Evolutionary conservation across 345 rosid genomes (phyloP).

Genomic region (Luvunga scandens): DNA sequence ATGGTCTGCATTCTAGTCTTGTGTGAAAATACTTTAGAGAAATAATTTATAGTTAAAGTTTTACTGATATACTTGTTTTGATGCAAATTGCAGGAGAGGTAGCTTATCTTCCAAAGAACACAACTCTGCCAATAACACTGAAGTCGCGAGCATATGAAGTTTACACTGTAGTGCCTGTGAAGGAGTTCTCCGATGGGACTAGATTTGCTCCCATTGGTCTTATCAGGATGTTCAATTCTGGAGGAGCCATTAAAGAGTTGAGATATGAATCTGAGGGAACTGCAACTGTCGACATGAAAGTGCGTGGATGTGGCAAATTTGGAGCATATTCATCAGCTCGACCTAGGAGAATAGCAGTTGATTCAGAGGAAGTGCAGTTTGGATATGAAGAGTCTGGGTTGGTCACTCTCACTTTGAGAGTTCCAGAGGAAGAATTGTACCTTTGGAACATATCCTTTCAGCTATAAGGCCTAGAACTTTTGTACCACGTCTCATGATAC

Average conservation of each 20-base stretch:
- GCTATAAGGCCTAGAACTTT: slow-evolving; percentile 7
- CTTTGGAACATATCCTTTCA: slow-evolving; percentile 47
- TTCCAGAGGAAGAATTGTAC: slow-evolving; percentile 47
- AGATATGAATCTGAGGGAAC: slow-evolving; percentile 24
- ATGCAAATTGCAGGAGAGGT: slow-evolving; percentile 47
- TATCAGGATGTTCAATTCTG: slow-evolving; percentile 56
- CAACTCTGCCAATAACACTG: slow-evolving; percentile 55
- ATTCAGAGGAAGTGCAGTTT: slow-evolving; percentile 36
- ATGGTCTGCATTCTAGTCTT: slow-evolving; percentile 6
- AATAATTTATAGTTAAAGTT: not conserved
- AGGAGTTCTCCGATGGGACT: slow-evolving; percentile 35
- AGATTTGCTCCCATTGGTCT: slow-evolving; percentile 51
- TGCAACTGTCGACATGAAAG: slow-evolving; percentile 29
- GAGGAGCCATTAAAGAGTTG: slow-evolving; percentile 54
- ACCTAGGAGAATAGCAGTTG: slow-evolving; percentile 39
- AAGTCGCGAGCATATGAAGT: slow-evolving; percentile 56
- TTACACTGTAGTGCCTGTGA: slow-evolving; percentile 56
- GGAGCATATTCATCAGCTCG: slow-evolving; percentile 48
- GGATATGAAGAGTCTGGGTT: slow-evolving; percentile 34
- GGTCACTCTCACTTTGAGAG: slow-evolving; percentile 36
- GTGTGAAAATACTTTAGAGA: not conserved
- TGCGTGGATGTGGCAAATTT: slow-evolving; percentile 45
- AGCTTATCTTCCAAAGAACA: slow-evolving; percentile 50
- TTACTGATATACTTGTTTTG: not conserved
- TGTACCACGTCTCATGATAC: not conserved